These are phyloP conservation scores for Fusarium incarnatum DNA, from an alignment of 2,329 filamentous ascomycete species.

Conservation along the genomic window DNA sequence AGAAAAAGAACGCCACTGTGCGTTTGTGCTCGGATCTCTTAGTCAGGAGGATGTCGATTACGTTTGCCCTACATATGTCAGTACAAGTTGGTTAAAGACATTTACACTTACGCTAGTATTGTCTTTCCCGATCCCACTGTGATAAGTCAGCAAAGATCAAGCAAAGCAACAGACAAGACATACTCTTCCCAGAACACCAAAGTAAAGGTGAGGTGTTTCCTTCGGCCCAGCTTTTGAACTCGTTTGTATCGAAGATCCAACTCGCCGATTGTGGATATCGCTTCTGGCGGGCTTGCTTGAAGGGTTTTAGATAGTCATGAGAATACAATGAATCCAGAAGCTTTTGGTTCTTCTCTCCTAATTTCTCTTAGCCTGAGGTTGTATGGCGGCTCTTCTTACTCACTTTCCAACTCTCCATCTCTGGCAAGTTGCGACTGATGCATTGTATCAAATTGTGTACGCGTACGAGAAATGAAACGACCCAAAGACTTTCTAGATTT, in stretches of 20 bases:
- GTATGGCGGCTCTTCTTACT: too few species aligned
- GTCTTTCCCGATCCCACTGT: constrained; percentile 49
- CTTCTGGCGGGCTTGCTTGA: constrained; percentile 47
- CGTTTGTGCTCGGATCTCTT: fast-evolving
- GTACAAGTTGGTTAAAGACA: fast-evolving
- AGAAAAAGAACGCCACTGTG: fast-evolving
- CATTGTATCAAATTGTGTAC: fast-evolving
- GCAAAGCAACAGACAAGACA: not conserved
- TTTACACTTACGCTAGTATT: not conserved
- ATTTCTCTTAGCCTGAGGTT: not conserved
- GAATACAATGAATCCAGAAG: constrained; percentile 47
- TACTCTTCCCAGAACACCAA: constrained; percentile 51
- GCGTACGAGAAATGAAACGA: not conserved
- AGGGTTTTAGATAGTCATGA: constrained; percentile 40
- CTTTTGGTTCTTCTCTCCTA: constrained; percentile 31
- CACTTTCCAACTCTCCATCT: fast-evolving
- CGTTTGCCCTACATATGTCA: not conserved
- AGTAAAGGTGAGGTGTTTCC: constrained; percentile 23
- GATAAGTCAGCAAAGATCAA: fast-evolving
- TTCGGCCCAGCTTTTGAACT: constrained; percentile 45
- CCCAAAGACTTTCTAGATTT: fast-evolving
- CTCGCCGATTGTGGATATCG: constrained; percentile 43
- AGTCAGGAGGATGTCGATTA: not conserved
- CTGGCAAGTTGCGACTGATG: fast-evolving
- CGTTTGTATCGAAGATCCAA: constrained; percentile 44